Evolutionary conservation across 495 filamentous ascomycete genomes (phyloP), one percentile per base, ranked within the genome.

Genomic region (Talaromyces thailandensis): DNA sequence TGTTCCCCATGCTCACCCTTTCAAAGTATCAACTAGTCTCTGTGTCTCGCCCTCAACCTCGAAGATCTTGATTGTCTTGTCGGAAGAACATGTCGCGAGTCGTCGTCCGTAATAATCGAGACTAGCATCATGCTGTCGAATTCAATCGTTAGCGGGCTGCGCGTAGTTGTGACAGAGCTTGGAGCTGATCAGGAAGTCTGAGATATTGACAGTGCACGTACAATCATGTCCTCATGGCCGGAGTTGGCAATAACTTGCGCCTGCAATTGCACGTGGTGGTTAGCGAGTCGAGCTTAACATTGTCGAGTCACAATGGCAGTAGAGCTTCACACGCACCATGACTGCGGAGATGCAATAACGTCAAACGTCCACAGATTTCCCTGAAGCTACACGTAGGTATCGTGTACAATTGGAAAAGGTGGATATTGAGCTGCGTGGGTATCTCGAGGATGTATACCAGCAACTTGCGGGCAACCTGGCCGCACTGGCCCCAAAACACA

Each of bases 151-250:
- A 61, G 64, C 56, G 52, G 56, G 60, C 52, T 56, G 51, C 16
- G 29, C 58, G 28, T 32, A 24, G 59, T 9, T 11, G 52, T 43
- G 50, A 26, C 6, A 16, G 5, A 24, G 31, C 12, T 40, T 58
- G 4, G 7, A 37, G 29, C 11, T 24, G 26, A 37, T 32, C 3
- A 24, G 12, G 6, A 23, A 21, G 7, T 9, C 14, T 16, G 61
- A 60, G 28, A 55, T 52, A 31, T 32, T 35, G 16, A 32, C 18
- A 7, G 40, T 24, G 21, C 67, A 86, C 91, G 71, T 91, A 98
- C 93, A 82, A 98, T 97, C 93, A 98, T 98, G 74, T 96, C 93
- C 87, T 98, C 95, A 77, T 98, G 94, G 71, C 90, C 88, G 63
- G 90, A 90, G 75, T 93, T 93, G 45, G 91, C 86, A 71, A 93